Evolutionary conservation across 257 asterid species (phyloP).

Genomic region (Catharanthus roseus): DNA sequence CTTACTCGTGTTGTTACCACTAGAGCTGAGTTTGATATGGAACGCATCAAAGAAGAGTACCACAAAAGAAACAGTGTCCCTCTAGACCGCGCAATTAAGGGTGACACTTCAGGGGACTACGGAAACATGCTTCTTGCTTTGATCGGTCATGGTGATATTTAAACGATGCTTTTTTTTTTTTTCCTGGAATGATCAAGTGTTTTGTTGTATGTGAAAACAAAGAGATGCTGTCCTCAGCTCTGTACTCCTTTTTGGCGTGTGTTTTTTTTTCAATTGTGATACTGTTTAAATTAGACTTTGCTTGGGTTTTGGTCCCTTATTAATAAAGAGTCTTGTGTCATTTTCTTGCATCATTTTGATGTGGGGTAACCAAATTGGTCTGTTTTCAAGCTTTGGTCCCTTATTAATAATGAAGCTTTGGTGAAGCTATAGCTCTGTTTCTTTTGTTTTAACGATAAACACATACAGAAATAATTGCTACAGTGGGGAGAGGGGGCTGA

Average conservation of each 20-base stretch:
- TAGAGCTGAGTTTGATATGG: slow-evolving; percentile 70
- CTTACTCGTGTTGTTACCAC: slow-evolving; percentile 82
- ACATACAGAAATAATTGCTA: no score
- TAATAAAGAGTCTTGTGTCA: neutral
- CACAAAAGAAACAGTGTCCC: slow-evolving; percentile 61
- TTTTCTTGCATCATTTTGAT: neutral
- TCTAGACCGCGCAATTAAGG: slow-evolving; percentile 54
- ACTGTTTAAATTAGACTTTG: neutral
- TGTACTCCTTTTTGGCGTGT: neutral
- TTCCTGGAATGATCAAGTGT: neutral
- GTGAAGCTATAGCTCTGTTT: no score
- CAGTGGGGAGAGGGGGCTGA: no score
- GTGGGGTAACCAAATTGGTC: no score
- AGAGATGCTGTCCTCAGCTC: neutral
- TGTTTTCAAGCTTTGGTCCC: no score
- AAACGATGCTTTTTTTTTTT: slow-evolving; percentile 6
- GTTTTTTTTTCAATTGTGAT: neutral
- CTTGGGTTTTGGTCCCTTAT: neutral
- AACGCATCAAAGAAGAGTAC: slow-evolving; percentile 60
- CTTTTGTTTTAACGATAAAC: no score
- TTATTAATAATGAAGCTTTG: no score
- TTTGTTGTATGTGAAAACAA: neutral
- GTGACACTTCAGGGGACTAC: slow-evolving; percentile 78
- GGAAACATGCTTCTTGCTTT: slow-evolving; percentile 65
- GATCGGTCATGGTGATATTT: slow-evolving; percentile 45